Evolutionary conservation across 345 rosid genomes (phyloP), one percentile per base, ranked within the genome.

Genomic region (Citrus maxima): DNA sequence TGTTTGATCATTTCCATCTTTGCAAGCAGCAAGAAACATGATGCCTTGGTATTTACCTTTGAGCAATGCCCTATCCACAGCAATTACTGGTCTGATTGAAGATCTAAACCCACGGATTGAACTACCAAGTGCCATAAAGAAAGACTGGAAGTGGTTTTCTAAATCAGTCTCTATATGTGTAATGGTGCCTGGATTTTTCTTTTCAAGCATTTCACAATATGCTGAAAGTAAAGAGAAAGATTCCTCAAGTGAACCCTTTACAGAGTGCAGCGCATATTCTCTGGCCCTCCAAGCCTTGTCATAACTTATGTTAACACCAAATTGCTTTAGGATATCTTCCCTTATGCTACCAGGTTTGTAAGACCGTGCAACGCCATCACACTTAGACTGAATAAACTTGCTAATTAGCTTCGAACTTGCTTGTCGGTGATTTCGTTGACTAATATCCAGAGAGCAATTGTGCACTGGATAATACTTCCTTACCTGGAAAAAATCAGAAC

Each of bases 291-390:
- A 66, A 66, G 70, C 70, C 49, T 66, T 66, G 19, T 66, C 70
- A 66, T 66, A 66, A 66, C 70, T 66, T 66, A 66, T 66, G 16
- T 66, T 66, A 40, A 66, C 70, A 66, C 70, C 70, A 66, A 66
- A 66, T 66, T 66, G 49, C 38, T 66, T 66, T 49, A 66, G 46
- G 46, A 66, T 66, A 35, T 66, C 70, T 66, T 66, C 70, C 49
- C 70, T 66, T 66, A 35, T 66, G 70, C n/a, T 66, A 19, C 27
- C 70, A 37, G 70, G 70, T 66, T n/a, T 35, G 70, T 66, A 66
- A 35, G 70, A 66, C 49, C 49, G 24, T 35, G 49, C 25, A 66
- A 66, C 49, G 3, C 70, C 70, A 35, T 35, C 49, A 10, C 70
- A 35, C 18, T 37, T 66, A 35, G 70, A 35, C 49, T 35, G 16